Evolutionary conservation across 2,329 filamentous ascomycete species (phyloP).

Genomic region (Fusarium torreyae): DNA sequence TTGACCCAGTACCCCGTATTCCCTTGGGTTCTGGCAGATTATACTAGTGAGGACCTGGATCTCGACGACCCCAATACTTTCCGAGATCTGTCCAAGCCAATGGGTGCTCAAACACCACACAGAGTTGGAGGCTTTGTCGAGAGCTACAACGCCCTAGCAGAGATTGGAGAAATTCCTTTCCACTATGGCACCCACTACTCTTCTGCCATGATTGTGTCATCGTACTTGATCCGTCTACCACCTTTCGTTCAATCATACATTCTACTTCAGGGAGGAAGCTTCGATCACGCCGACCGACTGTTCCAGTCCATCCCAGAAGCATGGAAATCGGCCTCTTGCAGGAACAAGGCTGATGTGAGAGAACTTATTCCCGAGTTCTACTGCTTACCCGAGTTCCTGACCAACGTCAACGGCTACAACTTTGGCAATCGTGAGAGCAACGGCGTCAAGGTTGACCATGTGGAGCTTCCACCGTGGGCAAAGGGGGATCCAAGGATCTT

Average conservation of each 20-base stretch:
- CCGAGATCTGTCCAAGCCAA: constrained; percentile 93
- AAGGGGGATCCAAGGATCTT: constrained; percentile 97
- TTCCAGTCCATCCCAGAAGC: constrained; percentile 94
- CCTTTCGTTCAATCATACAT: constrained; percentile 98
- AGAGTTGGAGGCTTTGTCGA: constrained; percentile 86
- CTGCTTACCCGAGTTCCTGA: constrained; percentile 93
- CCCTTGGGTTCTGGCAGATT: constrained; percentile 96
- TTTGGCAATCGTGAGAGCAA: constrained; percentile 90
- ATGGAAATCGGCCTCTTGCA: constrained; percentile 90
- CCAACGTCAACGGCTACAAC: constrained; percentile 95
- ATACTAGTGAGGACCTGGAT: constrained; percentile 93
- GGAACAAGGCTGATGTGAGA: constrained; percentile 93
- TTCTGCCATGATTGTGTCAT: constrained; percentile 98
- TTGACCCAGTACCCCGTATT: constrained; percentile 98
- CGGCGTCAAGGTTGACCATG: constrained; percentile 84
- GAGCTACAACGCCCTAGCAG: constrained; percentile 87
- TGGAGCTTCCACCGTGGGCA: constrained; percentile 94
- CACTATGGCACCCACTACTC: constrained; percentile 99
- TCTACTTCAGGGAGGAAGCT: constrained; percentile 92
- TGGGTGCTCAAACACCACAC: constrained; percentile 88
- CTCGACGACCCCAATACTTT: constrained; percentile 87
- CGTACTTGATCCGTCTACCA: constrained; percentile 93
- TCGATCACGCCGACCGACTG: constrained; percentile 94
- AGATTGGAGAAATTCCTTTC: constrained; percentile 94
- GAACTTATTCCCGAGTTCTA: constrained; percentile 98